Conservation (phyloP, 495 filamentous ascomycete species). For the Lophiostoma macrostomum region DNA sequence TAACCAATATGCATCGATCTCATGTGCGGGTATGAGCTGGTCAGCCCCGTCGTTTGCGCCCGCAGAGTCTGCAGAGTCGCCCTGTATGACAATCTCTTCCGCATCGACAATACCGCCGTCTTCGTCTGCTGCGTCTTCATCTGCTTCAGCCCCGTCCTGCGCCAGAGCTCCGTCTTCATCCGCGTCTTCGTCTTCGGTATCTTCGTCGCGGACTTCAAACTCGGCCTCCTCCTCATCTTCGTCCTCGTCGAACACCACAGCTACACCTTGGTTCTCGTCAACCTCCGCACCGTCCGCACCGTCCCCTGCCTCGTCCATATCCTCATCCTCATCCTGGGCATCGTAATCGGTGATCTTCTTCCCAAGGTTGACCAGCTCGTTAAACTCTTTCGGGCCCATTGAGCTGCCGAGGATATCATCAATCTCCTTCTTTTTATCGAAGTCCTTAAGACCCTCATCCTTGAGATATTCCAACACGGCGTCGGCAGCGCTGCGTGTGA, state of each 20-base stretch:
- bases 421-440: conserved; percentile 97
- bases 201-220: conserved; percentile 78
- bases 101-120: conserved; percentile 43
- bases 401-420: conserved; percentile 84
- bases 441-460: conserved; percentile 93
- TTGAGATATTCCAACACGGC: conserved; percentile 88
- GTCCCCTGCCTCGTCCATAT: conserved; percentile 63
- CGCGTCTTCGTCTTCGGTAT: conserved; percentile 70
- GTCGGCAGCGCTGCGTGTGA: conserved; percentile 93
- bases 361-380: conserved; percentile 91
- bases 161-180: conserved; percentile 49
- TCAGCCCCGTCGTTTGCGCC: conserved; percentile 52
- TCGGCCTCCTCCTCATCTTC: conserved; percentile 85
- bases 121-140: conserved; percentile 55
- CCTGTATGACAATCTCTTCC: conserved; percentile 76
- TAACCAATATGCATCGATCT: conserved; percentile 97
- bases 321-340: conserved; percentile 92
- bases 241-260: conserved; percentile 92
- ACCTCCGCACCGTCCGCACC: conserved; percentile 66
- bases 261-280: conserved; percentile 92
- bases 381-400: conserved; percentile 88
- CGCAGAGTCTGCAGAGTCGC: conserved; percentile 46
- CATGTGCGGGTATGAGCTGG: conserved; percentile 67
- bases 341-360: conserved; percentile 99
- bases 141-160: conserved; percentile 46